phyloP scores from a whole-genome alignment of 1,284 basidiomycete genomes.

The Pseudomicrostroma phylloplanum region DNA sequence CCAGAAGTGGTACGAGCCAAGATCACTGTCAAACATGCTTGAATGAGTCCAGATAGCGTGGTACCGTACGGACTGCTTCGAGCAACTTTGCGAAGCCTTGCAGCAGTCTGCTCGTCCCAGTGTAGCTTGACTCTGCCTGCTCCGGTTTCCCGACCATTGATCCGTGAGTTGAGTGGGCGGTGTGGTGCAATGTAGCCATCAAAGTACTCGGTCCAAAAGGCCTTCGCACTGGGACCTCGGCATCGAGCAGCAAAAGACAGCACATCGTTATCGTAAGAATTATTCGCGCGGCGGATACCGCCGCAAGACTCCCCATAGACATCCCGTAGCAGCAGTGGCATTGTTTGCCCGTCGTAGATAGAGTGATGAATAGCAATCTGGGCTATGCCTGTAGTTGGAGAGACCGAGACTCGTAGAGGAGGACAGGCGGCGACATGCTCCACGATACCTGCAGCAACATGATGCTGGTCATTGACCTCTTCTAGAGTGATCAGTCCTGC shows the following conservation, averaged over 20 bases:
- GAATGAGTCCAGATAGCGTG: neutral
- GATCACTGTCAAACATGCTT: neutral
- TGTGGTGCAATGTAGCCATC: neutral
- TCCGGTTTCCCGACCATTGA: neutral
- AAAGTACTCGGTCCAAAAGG: neutral
- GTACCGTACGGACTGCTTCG: neutral
- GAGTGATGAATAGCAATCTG: conserved; percentile 22
- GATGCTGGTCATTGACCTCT: neutral
- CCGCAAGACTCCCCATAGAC: neutral
- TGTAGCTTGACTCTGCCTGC: neutral
- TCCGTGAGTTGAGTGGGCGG: neutral
- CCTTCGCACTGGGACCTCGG: neutral
- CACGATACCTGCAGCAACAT: conserved; percentile 5
- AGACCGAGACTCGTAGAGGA: conserved; percentile 21
- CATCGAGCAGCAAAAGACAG: neutral
- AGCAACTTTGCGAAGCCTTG: neutral
- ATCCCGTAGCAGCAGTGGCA: conserved; percentile 29
- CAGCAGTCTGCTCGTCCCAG: neutral
- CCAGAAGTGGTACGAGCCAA: neutral
- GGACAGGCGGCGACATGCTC: conserved; percentile 16
- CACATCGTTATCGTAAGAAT: neutral
- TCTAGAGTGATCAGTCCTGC: neutral
- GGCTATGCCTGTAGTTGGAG: neutral
- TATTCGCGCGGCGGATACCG: neutral
- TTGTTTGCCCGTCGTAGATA: conserved; percentile 31